Conservation (phyloP, 371 early-diverging fungal species). For the Saksenaea vasiformis region DNA sequence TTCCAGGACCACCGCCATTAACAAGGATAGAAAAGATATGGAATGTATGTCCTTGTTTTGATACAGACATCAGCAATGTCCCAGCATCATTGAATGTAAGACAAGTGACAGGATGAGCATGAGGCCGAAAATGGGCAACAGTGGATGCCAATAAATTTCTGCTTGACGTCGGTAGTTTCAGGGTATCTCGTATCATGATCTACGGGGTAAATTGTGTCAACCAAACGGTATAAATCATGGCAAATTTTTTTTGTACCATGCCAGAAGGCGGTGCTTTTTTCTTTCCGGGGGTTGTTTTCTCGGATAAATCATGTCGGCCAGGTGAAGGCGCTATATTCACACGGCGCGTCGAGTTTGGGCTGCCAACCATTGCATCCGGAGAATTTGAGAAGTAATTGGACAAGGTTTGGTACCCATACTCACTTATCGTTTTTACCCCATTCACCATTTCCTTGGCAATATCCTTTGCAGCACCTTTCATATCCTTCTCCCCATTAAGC, state of each 20-base stretch:
- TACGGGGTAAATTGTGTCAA: too few relatives aligned
- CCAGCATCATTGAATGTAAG: conserved; percentile 70
- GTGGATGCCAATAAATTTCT: conserved; percentile 45
- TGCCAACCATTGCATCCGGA: conserved; percentile 6
- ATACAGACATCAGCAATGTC: conserved; percentile 71
- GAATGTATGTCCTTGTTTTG: conserved; percentile 76
- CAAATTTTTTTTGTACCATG: conserved; percentile 34
- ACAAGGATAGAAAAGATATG: conserved; percentile 62
- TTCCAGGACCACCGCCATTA: conserved; percentile 23
- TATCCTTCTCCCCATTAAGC: conserved; percentile 47
- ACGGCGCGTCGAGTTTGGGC: conserved; percentile 6
- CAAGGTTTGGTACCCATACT: conserved; percentile 48
- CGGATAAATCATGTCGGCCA: neutral
- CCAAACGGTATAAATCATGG: too few relatives aligned
- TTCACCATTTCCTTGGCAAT: conserved; percentile 74
- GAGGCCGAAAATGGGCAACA: conserved; percentile 76
- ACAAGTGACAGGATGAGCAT: conserved; percentile 69
- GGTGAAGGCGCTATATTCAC: conserved; percentile 1
- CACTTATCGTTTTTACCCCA: conserved; percentile 70
- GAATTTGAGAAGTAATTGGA: conserved; percentile 47
- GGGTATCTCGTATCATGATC: conserved; percentile 59
- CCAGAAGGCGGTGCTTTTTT: conserved; percentile 40
- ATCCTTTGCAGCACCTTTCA: conserved; percentile 61
- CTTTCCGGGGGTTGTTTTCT: conserved; percentile 3
- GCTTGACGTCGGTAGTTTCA: conserved; percentile 31